A percentile compares a stretch with the other conserved stretches of the same genome.
These are phyloP conservation scores for Madurella fahalii DNA, from an alignment of 2,329 filamentous ascomycete species.

Conservation along the genomic window DNA sequence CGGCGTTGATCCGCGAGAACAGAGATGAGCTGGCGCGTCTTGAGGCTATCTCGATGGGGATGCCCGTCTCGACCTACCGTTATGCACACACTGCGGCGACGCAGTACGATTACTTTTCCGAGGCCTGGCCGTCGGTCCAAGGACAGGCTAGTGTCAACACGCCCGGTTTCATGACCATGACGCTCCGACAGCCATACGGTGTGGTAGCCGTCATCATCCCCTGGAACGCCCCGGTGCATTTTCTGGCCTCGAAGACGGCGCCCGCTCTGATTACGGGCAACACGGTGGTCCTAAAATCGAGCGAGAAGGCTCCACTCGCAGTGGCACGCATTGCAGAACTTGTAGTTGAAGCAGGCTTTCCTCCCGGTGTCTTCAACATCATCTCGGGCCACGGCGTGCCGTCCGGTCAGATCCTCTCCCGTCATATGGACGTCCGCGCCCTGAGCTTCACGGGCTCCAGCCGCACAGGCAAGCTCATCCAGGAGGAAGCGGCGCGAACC, in stretches of 20 bases:
- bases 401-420: constrained; percentile 62
- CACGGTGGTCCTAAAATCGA: constrained; percentile 50
- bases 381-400: constrained; percentile 65
- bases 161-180: constrained; percentile 43
- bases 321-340: constrained; percentile 43
- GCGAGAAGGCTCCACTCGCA: constrained; percentile 51
- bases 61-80: constrained; percentile 37
- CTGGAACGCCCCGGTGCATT: constrained; percentile 50
- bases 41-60: constrained; percentile 44
- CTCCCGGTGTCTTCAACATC: constrained; percentile 70
- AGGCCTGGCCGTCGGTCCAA: constrained; percentile 40
- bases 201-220: constrained; percentile 55
- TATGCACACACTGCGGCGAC: constrained; percentile 35
- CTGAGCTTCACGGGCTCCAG: constrained; percentile 75
- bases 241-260: constrained; percentile 45
- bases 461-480: constrained; percentile 65
- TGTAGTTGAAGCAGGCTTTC: constrained; percentile 68
- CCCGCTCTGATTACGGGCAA: constrained; percentile 47
- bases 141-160: constrained; percentile 46
- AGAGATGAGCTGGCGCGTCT: constrained; percentile 42
- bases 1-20: constrained; percentile 38
- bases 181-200: constrained; percentile 47
- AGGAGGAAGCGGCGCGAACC: constrained; percentile 64
- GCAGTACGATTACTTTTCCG: constrained; percentile 40
- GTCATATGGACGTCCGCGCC: constrained; percentile 66